phyloP scores from a whole-genome alignment of 352 stramenopile species.

The Pythium angustatum region DNA sequence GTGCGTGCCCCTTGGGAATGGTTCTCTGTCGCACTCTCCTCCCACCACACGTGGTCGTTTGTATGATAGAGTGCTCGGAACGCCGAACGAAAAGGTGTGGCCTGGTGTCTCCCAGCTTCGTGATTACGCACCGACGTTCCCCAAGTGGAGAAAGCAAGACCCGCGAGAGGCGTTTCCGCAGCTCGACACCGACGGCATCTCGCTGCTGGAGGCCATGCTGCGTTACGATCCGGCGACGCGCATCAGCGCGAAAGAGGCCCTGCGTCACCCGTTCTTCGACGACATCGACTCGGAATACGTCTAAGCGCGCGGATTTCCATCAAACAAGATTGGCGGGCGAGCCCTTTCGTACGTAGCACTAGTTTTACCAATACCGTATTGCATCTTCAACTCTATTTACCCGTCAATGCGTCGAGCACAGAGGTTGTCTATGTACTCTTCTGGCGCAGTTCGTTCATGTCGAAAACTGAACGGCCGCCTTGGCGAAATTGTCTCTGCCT shows the following conservation, averaged over 20 bases:
- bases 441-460: too few relatives aligned
- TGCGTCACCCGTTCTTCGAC: conserved; percentile 86
- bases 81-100: conserved; percentile 95
- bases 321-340: not conserved
- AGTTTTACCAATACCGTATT: conserved; percentile 8
- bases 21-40: too few relatives aligned
- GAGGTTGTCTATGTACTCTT: too few relatives aligned
- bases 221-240: conserved; percentile 65
- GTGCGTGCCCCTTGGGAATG: conserved; percentile 37
- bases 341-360: not conserved
- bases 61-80: conserved; percentile 92
- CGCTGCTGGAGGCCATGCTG: conserved; percentile 80
- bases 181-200: conserved; percentile 55
- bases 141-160: conserved; percentile 94
- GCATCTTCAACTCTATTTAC: not conserved
- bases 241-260: conserved; percentile 81
- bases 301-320: too few relatives aligned
- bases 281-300: conserved; percentile 75
- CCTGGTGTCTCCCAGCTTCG: conserved; percentile 95
- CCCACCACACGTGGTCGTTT: too few relatives aligned
- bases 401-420: too few relatives aligned
- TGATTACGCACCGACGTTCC: conserved; percentile 95
- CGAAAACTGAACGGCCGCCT: too few relatives aligned
- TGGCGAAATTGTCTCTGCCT: too few relatives aligned
- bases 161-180: conserved; percentile 65